Evolutionary conservation across 2,329 filamentous ascomycete species (phyloP), one percentile per base, ranked within the genome.

Genomic region (Ophiostoma sp.): DNA sequence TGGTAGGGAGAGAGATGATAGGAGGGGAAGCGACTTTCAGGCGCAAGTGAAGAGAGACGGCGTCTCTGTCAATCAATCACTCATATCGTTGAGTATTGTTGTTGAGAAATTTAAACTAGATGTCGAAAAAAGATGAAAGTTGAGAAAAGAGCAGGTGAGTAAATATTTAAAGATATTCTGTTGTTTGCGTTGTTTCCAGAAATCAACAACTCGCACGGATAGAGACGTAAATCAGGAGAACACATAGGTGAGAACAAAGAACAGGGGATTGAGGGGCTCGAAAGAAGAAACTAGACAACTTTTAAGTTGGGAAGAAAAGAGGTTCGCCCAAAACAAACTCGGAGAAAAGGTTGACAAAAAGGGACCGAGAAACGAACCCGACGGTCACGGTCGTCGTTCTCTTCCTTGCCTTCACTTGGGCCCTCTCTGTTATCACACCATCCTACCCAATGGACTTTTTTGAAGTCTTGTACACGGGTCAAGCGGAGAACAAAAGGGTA

Each of bases 341-440:
- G 69, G 55, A 71, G 42, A 71, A 52, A 8, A 19, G 7, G 12
- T 11, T 36, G 12, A 25, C 7, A n/a, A 22, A 12, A 28, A 64
- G 55, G 55, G 55, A 52, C 42, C 52, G 63, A 36, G 42, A 22
- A 50, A 71, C 6, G 42, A 48, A 19, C 39, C 69, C 59, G 57
- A 71, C 39, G 28, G 48, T 42, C 19, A 45, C 9, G 70, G 42
- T 55, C 57, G 17, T 17, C 19, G 42, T 52, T 52, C 50, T 50
- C 17, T 52, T 48, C 69, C 39, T 50, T 17, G 22, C 17, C 5
- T 63, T 11, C 4, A 3, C 19, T 45, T 28, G n/a, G 1, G 9
- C 4, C 15, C n/a, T 55, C 28, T 11, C 7, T 31, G 25, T 9
- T 28, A 9, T 6, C 25, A 12, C 25, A 33, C 25, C 25, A 33